A percentile compares a stretch with the other conserved stretches of the same genome.
Evolutionary conservation across 108 stramenopile genomes (phyloP).

Genomic region (Skeletonema marinoi): DNA sequence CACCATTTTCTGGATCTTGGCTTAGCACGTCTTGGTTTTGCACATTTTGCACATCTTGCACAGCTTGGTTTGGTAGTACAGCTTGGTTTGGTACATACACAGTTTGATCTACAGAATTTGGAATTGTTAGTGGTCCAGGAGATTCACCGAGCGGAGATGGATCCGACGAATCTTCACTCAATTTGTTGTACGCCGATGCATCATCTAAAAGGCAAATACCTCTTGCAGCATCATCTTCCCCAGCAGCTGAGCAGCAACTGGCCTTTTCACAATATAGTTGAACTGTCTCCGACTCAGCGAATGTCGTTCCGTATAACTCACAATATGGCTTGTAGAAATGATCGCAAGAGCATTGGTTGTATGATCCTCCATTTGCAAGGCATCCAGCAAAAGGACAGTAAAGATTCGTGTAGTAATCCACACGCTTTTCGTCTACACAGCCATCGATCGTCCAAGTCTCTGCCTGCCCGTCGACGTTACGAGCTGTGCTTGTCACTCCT

Average conservation of each 20-base stretch:
- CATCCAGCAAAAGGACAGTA: conserved; percentile 14
- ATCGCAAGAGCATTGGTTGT: conserved; percentile 2
- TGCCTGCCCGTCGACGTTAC: background rate
- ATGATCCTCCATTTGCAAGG: conserved; percentile 3
- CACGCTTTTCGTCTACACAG: background rate
- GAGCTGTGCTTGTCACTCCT: conserved; percentile 3
- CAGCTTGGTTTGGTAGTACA: too few relatives aligned
- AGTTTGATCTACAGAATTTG: too few relatives aligned
- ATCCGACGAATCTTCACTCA: background rate
- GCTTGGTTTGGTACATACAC: too few relatives aligned
- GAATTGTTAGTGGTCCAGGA: too few relatives aligned
- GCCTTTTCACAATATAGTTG: background rate
- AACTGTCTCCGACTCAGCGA: background rate
- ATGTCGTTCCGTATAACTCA: conserved; percentile 1
- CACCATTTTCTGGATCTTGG: background rate
- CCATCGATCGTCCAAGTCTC: conserved; percentile 2
- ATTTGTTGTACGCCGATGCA: background rate
- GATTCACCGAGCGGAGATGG: too few relatives aligned
- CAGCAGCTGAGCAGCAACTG: background rate
- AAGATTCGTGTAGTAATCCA: conserved; percentile 5
- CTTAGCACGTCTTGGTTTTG: background rate
- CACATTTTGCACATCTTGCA: too few relatives aligned
- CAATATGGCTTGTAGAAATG: background rate
- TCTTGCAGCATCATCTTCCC: background rate
- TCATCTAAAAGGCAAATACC: background rate